These are phyloP conservation scores for Aciculosporium take DNA, from an alignment of 2,329 filamentous ascomycete species.

Conservation along the genomic window DNA sequence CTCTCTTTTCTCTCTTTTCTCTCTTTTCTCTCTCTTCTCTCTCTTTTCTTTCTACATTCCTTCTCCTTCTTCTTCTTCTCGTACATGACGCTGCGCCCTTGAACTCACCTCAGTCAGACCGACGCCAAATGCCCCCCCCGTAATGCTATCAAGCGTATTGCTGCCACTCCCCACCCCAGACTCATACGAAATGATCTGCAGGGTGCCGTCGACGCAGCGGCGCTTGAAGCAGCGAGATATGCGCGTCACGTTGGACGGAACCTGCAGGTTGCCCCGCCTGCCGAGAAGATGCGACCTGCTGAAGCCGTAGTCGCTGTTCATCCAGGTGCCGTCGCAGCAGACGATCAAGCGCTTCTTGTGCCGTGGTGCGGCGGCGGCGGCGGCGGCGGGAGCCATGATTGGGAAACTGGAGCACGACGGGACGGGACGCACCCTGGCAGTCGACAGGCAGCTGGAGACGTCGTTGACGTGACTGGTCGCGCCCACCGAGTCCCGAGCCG, in stretches of 20 bases:
- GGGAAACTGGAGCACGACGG: too few species aligned
- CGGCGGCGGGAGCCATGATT: too few species aligned
- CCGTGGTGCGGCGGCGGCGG: neutral
- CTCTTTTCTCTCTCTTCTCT: too few species aligned
- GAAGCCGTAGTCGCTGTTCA: conserved; percentile 36
- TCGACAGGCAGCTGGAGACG: too few species aligned
- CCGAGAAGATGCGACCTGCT: conserved; percentile 24
- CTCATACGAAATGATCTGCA: conserved; percentile 48
- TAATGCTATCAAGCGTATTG: conserved; percentile 32
- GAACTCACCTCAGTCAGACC: conserved; percentile 35
- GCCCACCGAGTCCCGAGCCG: too few species aligned
- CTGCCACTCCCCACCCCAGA: conserved; percentile 44
- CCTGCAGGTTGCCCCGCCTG: conserved; percentile 27
- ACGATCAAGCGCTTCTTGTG: conserved; percentile 33
- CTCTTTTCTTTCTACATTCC: too few species aligned
- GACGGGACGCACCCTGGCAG: too few species aligned
- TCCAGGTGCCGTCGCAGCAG: conserved; percentile 41
- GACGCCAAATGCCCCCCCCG: conserved; percentile 40
- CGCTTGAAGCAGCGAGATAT: conserved; percentile 43
- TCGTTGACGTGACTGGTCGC: too few species aligned
- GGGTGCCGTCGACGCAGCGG: conserved; percentile 32
- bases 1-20: too few species aligned
- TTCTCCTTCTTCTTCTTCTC: too few species aligned
- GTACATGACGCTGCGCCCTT: too few species aligned
- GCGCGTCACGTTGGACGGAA: conserved; percentile 46